phyloP scores from a whole-genome alignment of 805 yeast genomes.

The Starmera quercuum region DNA sequence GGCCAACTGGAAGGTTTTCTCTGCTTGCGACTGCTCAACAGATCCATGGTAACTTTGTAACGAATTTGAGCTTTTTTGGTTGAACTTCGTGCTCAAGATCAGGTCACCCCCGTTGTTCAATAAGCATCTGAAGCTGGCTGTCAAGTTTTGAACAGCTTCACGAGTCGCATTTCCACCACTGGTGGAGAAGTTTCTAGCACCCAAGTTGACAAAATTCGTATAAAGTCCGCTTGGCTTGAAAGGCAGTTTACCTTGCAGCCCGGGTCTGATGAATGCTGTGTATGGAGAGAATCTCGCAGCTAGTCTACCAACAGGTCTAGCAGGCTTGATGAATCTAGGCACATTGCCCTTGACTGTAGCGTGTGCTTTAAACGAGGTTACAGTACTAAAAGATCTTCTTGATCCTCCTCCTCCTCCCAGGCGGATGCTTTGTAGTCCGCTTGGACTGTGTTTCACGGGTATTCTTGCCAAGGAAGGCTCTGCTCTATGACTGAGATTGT shows the following conservation, averaged over 20 bases:
- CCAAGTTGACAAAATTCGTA: slow-evolving; percentile 26
- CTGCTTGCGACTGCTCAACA: slow-evolving; percentile 22
- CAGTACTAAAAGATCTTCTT: slow-evolving; percentile 21
- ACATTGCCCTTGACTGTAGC: too few species aligned
- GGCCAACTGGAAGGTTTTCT: slow-evolving; percentile 25
- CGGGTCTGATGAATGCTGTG: slow-evolving; percentile 16
- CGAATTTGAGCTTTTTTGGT: slow-evolving; percentile 11
- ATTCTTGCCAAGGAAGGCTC: slow-evolving; percentile 29
- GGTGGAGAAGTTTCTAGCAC: slow-evolving; percentile 30
- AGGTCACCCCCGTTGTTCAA: slow-evolving; percentile 25
- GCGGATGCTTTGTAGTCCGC: too few species aligned
- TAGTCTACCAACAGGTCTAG: background rate
- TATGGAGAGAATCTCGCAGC: slow-evolving; percentile 16
- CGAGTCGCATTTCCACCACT: slow-evolving; percentile 32
- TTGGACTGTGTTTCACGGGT: slow-evolving; percentile 28
- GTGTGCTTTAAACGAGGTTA: slow-evolving; percentile 4
- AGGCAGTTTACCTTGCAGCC: slow-evolving; percentile 11
- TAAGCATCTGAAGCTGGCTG: slow-evolving; percentile 36
- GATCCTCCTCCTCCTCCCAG: too few species aligned
- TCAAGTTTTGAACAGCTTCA: slow-evolving; percentile 53
- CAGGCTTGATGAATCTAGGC: slow-evolving; percentile 1
- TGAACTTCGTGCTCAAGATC: slow-evolving; percentile 12
- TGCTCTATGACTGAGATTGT: slow-evolving; percentile 22
- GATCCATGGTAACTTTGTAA: slow-evolving; percentile 14
- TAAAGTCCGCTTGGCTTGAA: slow-evolving; percentile 26